These are phyloP conservation scores for Kwoniella europaea DNA, from an alignment of 768 basidiomycete genomes.

Conservation along the genomic window DNA sequence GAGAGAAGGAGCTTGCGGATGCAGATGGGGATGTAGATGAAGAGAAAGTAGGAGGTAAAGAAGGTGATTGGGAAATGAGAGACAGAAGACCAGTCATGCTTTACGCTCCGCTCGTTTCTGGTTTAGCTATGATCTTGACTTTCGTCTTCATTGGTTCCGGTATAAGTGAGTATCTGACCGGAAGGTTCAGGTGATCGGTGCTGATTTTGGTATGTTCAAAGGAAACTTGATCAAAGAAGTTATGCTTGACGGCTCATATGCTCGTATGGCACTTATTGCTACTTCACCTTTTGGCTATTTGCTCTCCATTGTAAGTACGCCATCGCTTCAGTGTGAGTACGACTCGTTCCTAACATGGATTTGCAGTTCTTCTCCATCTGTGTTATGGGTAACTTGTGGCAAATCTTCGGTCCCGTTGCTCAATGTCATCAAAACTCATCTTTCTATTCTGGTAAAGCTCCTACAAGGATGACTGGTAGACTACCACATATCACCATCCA, in stretches of 20 bases:
- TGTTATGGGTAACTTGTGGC: conserved; percentile 58
- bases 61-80: conserved; percentile 45
- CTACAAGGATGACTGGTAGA: conserved; percentile 40
- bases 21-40: conserved; percentile 36
- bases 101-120: conserved; percentile 54
- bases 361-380: conserved; percentile 50
- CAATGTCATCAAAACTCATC: conserved; percentile 55
- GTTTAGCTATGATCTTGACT: conserved; percentile 53
- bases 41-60: conserved; percentile 39
- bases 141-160: conserved; percentile 53
- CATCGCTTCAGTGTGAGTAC: background rate
- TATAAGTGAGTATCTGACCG: conserved; percentile 53
- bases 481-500: conserved; percentile 63
- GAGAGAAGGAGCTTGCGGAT: conserved; percentile 38
- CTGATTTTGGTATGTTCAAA: conserved; percentile 53
- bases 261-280: conserved; percentile 70
- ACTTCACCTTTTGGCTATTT: conserved; percentile 67
- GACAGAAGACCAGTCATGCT: conserved; percentile 54
- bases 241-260: conserved; percentile 68
- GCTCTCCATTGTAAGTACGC: conserved; percentile 59
- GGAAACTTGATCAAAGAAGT: conserved; percentile 72
- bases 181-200: background rate
- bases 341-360: background rate
- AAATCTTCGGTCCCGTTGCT: conserved; percentile 56
- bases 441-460: conserved; percentile 55